phyloP scores from a whole-genome alignment of 805 yeast genomes.

The Saturnispora hagleri region DNA sequence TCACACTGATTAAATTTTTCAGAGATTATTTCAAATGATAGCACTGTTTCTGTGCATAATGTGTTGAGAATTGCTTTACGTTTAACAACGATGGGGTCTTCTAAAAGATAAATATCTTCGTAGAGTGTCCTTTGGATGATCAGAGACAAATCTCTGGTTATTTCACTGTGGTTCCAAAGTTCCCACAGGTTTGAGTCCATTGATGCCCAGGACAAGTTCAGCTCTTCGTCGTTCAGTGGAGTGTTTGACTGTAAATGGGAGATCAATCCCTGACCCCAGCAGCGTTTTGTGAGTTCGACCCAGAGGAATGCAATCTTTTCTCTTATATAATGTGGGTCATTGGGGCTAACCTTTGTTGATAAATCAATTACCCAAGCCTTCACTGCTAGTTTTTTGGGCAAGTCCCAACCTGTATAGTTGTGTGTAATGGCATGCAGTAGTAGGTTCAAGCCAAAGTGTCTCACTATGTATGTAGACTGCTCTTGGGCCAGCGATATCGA shows the following conservation, averaged over 20 bases:
- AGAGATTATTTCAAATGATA: conserved; percentile 58
- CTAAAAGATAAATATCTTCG: conserved; percentile 87
- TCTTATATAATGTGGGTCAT: conserved; percentile 81
- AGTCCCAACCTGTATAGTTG: conserved; percentile 45
- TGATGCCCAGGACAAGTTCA: conserved; percentile 65
- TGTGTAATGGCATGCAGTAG: conserved; percentile 61
- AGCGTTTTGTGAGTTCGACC: conserved; percentile 84
- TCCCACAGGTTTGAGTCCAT: conserved; percentile 75
- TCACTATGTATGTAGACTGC: conserved; percentile 50
- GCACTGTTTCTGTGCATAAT: conserved; percentile 72
- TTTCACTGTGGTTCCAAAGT: conserved; percentile 59
- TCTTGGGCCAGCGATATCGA: neutral
- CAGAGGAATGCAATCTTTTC: conserved; percentile 86
- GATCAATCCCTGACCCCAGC: conserved; percentile 77
- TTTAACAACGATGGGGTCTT: conserved; percentile 82
- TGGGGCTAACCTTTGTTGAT: conserved; percentile 44
- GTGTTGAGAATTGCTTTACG: conserved; percentile 72
- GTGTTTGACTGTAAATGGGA: neutral
- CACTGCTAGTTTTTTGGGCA: conserved; percentile 53
- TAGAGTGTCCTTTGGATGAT: conserved; percentile 77
- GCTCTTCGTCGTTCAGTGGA: conserved; percentile 28
- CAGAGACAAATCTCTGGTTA: conserved; percentile 67
- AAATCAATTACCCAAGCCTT: conserved; percentile 82
- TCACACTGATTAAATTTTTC: conserved; percentile 58
- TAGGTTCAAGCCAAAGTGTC: conserved; percentile 84